Percentiles rank a stretch among this genome's conserved stretches.
These are phyloP conservation scores for Acidomyces sp. DNA, from an alignment of 495 filamentous ascomycete species.

Conservation along the genomic window DNA sequence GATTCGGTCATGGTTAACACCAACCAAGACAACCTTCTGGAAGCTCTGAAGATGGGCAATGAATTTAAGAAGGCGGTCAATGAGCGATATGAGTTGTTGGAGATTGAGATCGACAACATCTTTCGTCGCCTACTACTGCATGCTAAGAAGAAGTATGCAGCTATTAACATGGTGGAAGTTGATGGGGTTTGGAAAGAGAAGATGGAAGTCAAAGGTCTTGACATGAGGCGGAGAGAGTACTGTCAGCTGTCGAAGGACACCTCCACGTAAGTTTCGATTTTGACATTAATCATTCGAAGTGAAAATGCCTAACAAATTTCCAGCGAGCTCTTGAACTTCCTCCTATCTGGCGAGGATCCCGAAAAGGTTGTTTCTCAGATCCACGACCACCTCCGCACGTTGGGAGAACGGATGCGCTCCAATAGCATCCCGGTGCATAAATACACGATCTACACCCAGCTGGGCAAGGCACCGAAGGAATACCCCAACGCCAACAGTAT, in stretches of 20 bases:
- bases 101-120: slow-evolving; percentile 97
- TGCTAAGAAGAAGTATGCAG: slow-evolving; percentile 99
- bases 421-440: slow-evolving; percentile 59
- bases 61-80: slow-evolving; percentile 75
- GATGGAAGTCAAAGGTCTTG: slow-evolving; percentile 94
- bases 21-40: slow-evolving; percentile 82
- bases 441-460: slow-evolving; percentile 96
- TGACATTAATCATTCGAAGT: no score
- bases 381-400: slow-evolving; percentile 79
- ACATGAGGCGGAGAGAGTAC: slow-evolving; percentile 95
- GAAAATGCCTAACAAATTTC: slow-evolving; percentile 7
- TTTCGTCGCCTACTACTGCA: slow-evolving; percentile 88
- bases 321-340: slow-evolving; percentile 61
- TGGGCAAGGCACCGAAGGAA: slow-evolving; percentile 83
- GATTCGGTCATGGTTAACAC: slow-evolving; percentile 99
- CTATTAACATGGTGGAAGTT: slow-evolving; percentile 80
- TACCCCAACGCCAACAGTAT: slow-evolving; percentile 87
- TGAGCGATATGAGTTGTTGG: slow-evolving; percentile 73
- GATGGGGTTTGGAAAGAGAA: slow-evolving; percentile 87
- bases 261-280: slow-evolving; percentile 40
- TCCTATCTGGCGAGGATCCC: slow-evolving; percentile 84
- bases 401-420: slow-evolving; percentile 70
- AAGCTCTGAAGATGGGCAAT: slow-evolving; percentile 76
- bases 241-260: slow-evolving; percentile 89
- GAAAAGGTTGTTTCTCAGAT: slow-evolving; percentile 79